phyloP scores from a whole-genome alignment of 202 grass and related monocot species.

The Carex arenaria region DNA sequence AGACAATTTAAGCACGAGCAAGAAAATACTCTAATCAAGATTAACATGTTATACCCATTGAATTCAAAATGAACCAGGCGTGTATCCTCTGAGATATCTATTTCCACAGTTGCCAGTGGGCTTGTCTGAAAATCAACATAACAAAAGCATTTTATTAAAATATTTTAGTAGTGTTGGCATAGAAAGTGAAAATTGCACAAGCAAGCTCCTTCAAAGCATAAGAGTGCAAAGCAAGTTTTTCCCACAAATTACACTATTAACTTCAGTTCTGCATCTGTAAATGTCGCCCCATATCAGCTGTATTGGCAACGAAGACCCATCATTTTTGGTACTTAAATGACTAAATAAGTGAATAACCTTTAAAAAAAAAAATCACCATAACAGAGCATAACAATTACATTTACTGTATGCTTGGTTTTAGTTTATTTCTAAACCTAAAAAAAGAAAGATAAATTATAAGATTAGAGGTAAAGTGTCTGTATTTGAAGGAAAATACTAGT shows the following conservation, averaged over 20 bases:
- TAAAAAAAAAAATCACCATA: not conserved
- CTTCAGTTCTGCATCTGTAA: not conserved
- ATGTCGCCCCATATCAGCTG: not conserved
- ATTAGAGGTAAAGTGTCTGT: not conserved
- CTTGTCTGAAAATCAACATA: conserved; percentile 40
- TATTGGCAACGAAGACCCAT: not conserved
- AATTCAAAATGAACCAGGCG: conserved; percentile 66
- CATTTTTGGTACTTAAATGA: not conserved
- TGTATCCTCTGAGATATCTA: conserved; percentile 76
- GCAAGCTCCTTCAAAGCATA: not conserved
- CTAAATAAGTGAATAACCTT: not conserved
- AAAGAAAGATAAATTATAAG: not conserved
- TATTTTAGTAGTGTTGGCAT: not conserved
- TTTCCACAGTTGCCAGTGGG: conserved; percentile 69
- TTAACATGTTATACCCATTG: conserved; percentile 48
- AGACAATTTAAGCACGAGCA: not conserved
- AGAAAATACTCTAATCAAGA: conserved; percentile 13
- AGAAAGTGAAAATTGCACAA: conserved; percentile 11
- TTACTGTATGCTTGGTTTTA: not conserved
- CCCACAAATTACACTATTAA: not conserved
- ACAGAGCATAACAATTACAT: not conserved
- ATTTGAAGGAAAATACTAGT: not conserved
- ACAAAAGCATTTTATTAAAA: not conserved
- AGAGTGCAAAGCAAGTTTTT: not conserved
- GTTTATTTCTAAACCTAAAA: not conserved